Evolutionary conservation across 1,284 basidiomycete species (phyloP).

Genomic region (Gymnopus androsaceus): DNA sequence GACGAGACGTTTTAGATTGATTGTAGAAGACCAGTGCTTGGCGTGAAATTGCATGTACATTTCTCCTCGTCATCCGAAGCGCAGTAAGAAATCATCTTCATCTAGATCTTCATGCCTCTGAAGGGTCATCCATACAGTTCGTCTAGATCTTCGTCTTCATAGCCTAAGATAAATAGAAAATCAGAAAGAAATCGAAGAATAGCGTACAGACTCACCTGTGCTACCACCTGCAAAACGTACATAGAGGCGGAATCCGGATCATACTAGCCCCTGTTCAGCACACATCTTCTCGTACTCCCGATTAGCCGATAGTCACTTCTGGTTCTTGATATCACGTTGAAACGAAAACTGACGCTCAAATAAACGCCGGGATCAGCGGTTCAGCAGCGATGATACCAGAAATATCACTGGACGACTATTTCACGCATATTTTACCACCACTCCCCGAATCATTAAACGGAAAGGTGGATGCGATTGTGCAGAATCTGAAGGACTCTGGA

Average conservation of each 20-base stretch:
- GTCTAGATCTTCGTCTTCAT: constrained; percentile 26
- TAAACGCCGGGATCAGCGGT: no score
- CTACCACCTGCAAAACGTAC: constrained; percentile 51
- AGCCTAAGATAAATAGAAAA: constrained; percentile 13
- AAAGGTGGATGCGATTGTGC: background rate
- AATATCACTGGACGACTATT: background rate
- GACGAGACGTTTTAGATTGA: constrained; percentile 40
- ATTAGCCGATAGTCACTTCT: no score
- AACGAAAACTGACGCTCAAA: no score
- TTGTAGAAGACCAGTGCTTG: constrained; percentile 49
- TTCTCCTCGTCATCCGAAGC: constrained; percentile 30
- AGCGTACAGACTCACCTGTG: constrained; percentile 34
- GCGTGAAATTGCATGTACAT: constrained; percentile 40
- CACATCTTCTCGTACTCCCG: no score
- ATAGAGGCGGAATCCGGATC: no score
- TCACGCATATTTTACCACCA: background rate
- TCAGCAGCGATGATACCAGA: no score
- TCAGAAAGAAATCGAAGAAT: constrained; percentile 7
- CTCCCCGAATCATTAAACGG: background rate
- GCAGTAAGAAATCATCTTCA: constrained; percentile 34
- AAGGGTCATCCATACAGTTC: constrained; percentile 33
- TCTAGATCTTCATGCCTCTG: constrained; percentile 28
- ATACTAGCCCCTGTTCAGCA: no score
- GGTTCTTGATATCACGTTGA: no score
- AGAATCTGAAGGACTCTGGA: background rate